Evolutionary conservation across 2,329 filamentous ascomycete species (phyloP), one percentile per base, ranked within the genome.

Genomic region (Ceratocystis eucalypticola): DNA sequence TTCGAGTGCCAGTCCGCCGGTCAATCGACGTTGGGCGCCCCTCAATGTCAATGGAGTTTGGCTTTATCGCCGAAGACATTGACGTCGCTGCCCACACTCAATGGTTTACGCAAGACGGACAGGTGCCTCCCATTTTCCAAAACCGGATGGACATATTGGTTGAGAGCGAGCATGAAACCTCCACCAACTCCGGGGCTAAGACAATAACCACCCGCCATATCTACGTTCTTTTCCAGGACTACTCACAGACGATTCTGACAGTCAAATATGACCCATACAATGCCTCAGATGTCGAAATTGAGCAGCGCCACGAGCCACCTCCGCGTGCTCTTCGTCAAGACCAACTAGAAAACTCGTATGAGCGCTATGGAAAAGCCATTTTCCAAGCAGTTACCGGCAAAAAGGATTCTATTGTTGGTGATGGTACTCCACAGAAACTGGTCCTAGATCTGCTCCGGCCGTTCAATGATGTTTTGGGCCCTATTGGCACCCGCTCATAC

Each of bases 191-290:
- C 15, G 87, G 87, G 33, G 86, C 88, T 30, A 87, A 86, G 73
- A 85, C 85, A 0, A 82, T 81, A 0, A 79, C 96, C 22, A 89
- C 87, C 5, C 92, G 92, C 70, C 86, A 92, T 68, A 81, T 96
- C 53, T 94, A 88, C 71, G 80, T 97, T n/a, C 78, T 99, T 7
- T 99, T 90, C 78, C 87, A 91, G 72, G 94, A 99, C 76, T 99
- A 99, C 75, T 96, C 92, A 20, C 94, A 97, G 74, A 97, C 93
- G 0, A 81, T 95, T 69, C 83, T 99, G 72, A 91, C 87, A 0
- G 88, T 87, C 20, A 86, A 82, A 63, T 97, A 88, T 74, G 89
- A 96, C 74, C 79, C 86, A 1, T 83, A 85, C 65, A 86, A 96
- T 72, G 82, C 88, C 2, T 79, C 83, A 1, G 87, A 93, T 71